phyloP scores from a whole-genome alignment of 345 rosid species.

The Arabis hirsuta region DNA sequence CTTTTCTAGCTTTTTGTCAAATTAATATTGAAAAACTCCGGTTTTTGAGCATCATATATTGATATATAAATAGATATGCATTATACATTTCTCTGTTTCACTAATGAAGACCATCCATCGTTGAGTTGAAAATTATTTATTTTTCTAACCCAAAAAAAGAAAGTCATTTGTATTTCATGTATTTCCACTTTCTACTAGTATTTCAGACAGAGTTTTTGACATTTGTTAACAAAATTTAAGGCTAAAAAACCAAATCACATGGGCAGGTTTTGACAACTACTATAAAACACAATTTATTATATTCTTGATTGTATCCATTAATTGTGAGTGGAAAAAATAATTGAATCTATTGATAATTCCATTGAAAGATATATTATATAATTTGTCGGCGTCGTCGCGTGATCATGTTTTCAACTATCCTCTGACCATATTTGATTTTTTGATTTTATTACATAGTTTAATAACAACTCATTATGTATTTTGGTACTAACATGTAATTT shows the following conservation, averaged over 20 bases:
- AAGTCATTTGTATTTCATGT: constrained; percentile 29
- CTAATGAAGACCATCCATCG: neutral
- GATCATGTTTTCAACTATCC: constrained; percentile 29
- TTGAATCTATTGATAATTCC: constrained; percentile 29
- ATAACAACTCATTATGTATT: too few species aligned
- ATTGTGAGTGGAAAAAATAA: constrained; percentile 17
- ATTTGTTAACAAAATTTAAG: constrained; percentile 27
- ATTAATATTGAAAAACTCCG: neutral
- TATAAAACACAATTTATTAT: constrained; percentile 10
- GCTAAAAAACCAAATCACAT: constrained; percentile 34
- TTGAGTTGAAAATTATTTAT: neutral
- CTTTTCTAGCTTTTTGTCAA: neutral
- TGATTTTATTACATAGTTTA: neutral
- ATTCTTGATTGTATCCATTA: constrained; percentile 26
- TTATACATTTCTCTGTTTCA: neutral
- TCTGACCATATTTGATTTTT: constrained; percentile 26
- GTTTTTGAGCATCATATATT: neutral
- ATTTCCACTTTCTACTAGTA: constrained; percentile 15
- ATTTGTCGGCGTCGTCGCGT: constrained; percentile 33
- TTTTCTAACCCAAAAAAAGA: neutral
- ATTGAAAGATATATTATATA: constrained; percentile 9
- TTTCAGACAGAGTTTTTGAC: constrained; percentile 5
- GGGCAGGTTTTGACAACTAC: constrained; percentile 36
- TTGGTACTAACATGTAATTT: neutral
- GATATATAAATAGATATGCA: neutral